Conservation (phyloP, 805 yeast species). For the Saturnispora besseyi region DNA sequence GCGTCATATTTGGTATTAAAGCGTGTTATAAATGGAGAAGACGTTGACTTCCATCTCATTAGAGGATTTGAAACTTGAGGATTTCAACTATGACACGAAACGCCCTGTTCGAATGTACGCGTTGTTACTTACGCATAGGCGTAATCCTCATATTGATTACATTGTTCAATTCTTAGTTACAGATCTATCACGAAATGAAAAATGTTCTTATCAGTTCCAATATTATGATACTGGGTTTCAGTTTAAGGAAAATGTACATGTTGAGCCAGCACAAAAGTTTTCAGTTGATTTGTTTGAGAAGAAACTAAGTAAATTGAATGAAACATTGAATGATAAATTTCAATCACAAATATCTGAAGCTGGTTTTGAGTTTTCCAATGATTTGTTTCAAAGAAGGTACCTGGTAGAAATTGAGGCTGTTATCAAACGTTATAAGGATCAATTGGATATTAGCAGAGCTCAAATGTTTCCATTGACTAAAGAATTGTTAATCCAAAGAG, state of each 20-base stretch:
- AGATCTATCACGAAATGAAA: conserved; percentile 2
- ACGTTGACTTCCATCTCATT: neutral
- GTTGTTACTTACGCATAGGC: conserved; percentile 1
- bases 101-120: conserved; percentile 2
- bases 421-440: conserved; percentile 13
- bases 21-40: neutral
- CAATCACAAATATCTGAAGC: neutral
- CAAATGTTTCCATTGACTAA: conserved; percentile 9
- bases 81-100: neutral
- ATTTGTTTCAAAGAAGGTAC: conserved; percentile 12
- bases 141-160: neutral
- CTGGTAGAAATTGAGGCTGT: conserved; percentile 17
- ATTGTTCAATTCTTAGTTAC: conserved; percentile 1
- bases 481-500: conserved; percentile 6
- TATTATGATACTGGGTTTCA: neutral
- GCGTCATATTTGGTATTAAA: neutral
- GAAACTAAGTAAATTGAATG: neutral
- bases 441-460: conserved; percentile 17
- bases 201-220: neutral
- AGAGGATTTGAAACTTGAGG: neutral
- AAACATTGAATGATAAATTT: neutral
- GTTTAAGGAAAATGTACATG: neutral
- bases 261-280: conserved; percentile 2
- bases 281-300: conserved; percentile 4
- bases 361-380: neutral